Conservation (phyloP, 1,139 yeast species). For the Scheffersomyces illinoinensis region DNA sequence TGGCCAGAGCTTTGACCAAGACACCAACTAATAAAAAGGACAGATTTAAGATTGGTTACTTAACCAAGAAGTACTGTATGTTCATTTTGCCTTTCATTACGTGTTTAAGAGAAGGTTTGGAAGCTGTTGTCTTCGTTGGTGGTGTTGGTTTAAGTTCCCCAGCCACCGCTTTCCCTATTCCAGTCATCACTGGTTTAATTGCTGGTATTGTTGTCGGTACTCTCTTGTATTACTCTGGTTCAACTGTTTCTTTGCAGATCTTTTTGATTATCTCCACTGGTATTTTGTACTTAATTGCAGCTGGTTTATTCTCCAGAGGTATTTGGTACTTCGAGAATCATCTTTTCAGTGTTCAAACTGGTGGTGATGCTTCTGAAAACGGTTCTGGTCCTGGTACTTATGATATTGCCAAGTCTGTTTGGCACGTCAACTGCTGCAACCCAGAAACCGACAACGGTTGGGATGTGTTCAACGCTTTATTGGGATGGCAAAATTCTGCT, state of each 20-base stretch:
- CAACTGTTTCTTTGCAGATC: conserved; percentile 72
- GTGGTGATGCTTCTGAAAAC: conserved; percentile 86
- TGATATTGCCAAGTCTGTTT: conserved; percentile 70
- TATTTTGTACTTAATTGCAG: conserved; percentile 79
- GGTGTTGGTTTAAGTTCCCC: conserved; percentile 84
- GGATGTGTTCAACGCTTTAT: conserved; percentile 85
- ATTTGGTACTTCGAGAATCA: conserved; percentile 82
- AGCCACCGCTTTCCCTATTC: conserved; percentile 78
- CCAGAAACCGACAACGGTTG: conserved; percentile 87
- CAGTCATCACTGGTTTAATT: conserved; percentile 73
- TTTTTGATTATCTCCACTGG: conserved; percentile 81
- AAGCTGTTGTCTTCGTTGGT: conserved; percentile 88
- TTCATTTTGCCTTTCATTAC: conserved; percentile 80
- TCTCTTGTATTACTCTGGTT: conserved; percentile 72
- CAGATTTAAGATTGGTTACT: conserved; percentile 36
- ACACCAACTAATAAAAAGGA: conserved; percentile 31
- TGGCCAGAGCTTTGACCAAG: conserved; percentile 70
- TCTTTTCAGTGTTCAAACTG: conserved; percentile 60
- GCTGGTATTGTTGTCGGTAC: conserved; percentile 73
- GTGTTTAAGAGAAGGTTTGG: conserved; percentile 85
- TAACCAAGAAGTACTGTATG: conserved; percentile 68
- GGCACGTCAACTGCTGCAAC: conserved; percentile 96
- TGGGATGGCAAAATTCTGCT: conserved; percentile 93
- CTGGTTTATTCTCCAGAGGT: conserved; percentile 88
- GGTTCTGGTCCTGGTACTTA: conserved; percentile 95